Evolutionary conservation across 2,329 filamentous ascomycete species (phyloP), one percentile per base, ranked within the genome.

Genomic region (Beauveria brongniartii): DNA sequence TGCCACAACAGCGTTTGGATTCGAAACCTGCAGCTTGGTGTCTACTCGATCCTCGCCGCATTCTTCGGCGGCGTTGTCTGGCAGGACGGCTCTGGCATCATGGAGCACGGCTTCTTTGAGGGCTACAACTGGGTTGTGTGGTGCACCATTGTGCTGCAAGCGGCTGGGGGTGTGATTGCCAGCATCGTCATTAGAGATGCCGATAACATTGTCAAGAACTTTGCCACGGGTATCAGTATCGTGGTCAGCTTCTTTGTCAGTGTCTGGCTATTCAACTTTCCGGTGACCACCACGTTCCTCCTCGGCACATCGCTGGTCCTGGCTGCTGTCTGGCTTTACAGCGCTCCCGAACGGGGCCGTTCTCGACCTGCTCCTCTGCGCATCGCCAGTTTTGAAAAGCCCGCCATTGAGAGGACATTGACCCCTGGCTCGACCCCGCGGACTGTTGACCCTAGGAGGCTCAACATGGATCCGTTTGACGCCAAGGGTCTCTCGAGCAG

Each of bases 71-170:
- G 93, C 1, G 88, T 97, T 6, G 76, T 95, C 3, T 90, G 90
- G 75, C 90, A 91, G 65, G 94, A 99, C 66, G 94, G 93, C 28
- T 84, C 87, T 63, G 87, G 89, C 46, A 92, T 99, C 65, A 82
- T 87, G 28, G 85, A 88, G 72, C 86, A 90, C 64, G 94, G 94
- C 14, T 96, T 97, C 74, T 97, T 99, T 67, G 88, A 90, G 61
- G 94, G 94, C 3, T 99, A 97, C 75, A 97, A 96, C 71, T 89
- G 85, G 80, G 81, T 93, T 22, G 93, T 97, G 3, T 97, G 92
- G 92, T 80, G 85, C 5, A 89, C 92, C 5, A 90, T 97, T 66
- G 71, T 86, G 6, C 82, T 94, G 62, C 94, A 99, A 72, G 90
- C 92, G 0, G 75, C 87, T 41, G 92, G 92, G 37, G 94, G 93